Conservation (phyloP, 139 green algal species). For the Gonium pectorale region DNA sequence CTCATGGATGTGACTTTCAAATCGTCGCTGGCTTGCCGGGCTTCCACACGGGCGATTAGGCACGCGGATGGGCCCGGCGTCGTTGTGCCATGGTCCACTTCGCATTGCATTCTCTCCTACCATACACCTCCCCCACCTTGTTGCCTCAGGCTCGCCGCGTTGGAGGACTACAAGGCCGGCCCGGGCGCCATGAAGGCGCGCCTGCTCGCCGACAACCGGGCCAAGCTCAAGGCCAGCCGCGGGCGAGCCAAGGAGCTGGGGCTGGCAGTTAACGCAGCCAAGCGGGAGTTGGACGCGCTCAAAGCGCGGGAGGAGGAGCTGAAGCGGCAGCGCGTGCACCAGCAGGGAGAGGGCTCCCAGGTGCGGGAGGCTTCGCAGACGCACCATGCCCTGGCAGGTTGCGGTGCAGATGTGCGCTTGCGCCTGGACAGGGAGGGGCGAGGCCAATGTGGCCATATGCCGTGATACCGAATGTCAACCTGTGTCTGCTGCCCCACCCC, state of each 20-base stretch:
- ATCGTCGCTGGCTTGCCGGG: too few species aligned
- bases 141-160: constrained; percentile 12
- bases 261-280: constrained; percentile 54
- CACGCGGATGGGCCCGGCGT: too few species aligned
- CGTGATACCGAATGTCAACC: too few species aligned
- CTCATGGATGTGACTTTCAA: too few species aligned
- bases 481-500: too few species aligned
- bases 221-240: constrained; percentile 38
- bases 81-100: too few species aligned
- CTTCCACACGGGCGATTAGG: too few species aligned
- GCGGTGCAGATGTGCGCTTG: too few species aligned
- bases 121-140: neutral
- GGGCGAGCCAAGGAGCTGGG: constrained; percentile 60
- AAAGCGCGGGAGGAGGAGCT: constrained; percentile 47
- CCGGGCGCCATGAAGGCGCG: constrained; percentile 44
- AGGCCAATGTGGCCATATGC: too few species aligned
- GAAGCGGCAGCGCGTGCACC: constrained; percentile 42
- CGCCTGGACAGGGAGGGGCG: too few species aligned
- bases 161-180: constrained; percentile 52
- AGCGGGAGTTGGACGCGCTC: constrained; percentile 60
- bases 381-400: too few species aligned
- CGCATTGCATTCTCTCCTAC: neutral
- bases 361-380: too few species aligned
- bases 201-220: constrained; percentile 58
- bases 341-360: constrained; percentile 46